These are phyloP conservation scores for Prototheca wickerhamii DNA, from an alignment of 163 green algal genomes.

Conservation along the genomic window DNA sequence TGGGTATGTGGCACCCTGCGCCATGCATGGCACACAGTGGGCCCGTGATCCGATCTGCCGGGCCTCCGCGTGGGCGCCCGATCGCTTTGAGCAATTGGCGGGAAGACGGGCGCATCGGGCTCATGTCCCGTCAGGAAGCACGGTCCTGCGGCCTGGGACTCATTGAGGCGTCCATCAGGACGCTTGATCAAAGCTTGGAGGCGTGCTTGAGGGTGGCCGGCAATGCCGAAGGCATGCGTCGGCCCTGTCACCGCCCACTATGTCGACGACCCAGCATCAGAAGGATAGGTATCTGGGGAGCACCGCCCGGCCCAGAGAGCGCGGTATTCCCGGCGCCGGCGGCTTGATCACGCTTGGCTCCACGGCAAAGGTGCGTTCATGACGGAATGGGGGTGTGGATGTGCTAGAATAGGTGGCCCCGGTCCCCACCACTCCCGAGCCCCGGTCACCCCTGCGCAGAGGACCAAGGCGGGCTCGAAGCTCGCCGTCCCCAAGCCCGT, in stretches of 20 bases:
- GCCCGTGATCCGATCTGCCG: too few species aligned
- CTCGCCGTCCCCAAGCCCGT: slow-evolving; percentile 73
- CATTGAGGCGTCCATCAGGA: not conserved
- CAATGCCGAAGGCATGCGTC: slow-evolving; percentile 2
- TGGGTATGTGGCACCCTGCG: too few species aligned
- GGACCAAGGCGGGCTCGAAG: slow-evolving; percentile 35
- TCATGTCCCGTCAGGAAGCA: too few species aligned
- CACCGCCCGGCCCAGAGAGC: not conserved
- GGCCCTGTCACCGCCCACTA: not conserved
- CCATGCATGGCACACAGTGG: too few species aligned
- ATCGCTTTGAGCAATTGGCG: not conserved
- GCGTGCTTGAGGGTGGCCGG: not conserved
- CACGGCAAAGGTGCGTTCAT: not conserved
- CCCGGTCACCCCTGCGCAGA: slow-evolving; percentile 2
- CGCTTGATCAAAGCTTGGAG: not conserved
- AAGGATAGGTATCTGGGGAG: not conserved
- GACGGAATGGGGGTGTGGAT: not conserved
- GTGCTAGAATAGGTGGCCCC: not conserved
- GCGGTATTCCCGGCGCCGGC: not conserved
- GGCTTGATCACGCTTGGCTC: not conserved
- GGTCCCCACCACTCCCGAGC: not conserved
- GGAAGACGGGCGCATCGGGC: not conserved
- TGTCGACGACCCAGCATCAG: not conserved
- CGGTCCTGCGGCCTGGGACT: too few species aligned
- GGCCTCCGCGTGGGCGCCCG: too few species aligned